phyloP scores from a whole-genome alignment of 768 basidiomycete species.

The Leucocoprinus sp. region DNA sequence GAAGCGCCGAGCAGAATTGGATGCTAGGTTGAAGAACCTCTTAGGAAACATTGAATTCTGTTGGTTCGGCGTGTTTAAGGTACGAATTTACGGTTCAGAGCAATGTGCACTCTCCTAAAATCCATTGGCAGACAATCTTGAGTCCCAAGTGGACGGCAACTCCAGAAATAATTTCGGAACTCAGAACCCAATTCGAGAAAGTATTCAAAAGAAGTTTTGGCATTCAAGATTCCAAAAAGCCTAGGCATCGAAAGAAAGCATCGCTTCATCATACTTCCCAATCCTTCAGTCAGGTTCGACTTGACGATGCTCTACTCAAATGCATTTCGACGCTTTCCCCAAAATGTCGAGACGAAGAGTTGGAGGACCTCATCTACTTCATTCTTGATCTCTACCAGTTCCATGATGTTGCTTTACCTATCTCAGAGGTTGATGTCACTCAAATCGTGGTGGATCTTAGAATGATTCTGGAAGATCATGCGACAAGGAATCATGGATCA shows the following conservation, averaged over 20 bases:
- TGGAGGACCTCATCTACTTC: slow-evolving; percentile 93
- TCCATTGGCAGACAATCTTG: slow-evolving; percentile 47
- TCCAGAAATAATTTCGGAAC: slow-evolving; percentile 38
- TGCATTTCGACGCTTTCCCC: slow-evolving; percentile 82
- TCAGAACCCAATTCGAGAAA: slow-evolving; percentile 65
- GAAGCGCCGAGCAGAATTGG: slow-evolving; percentile 70
- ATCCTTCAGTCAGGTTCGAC: slow-evolving; percentile 34
- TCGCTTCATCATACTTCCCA: slow-evolving; percentile 24
- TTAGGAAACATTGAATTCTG: slow-evolving; percentile 87
- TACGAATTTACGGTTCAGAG: slow-evolving; percentile 22
- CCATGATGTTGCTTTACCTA: slow-evolving; percentile 81
- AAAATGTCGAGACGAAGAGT: slow-evolving; percentile 82
- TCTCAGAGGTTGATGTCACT: slow-evolving; percentile 86
- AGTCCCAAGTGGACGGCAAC: slow-evolving; percentile 37
- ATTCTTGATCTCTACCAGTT: slow-evolving; percentile 91
- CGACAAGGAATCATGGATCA: slow-evolving; percentile 24
- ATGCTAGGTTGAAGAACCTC: slow-evolving; percentile 64
- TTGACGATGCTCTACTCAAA: slow-evolving; percentile 73
- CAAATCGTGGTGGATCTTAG: slow-evolving; percentile 86
- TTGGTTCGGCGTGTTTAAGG: slow-evolving; percentile 98
- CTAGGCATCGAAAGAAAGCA: slow-evolving; percentile 27
- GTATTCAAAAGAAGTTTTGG: slow-evolving; percentile 62
- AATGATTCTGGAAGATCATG: slow-evolving; percentile 64
- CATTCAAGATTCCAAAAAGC: slow-evolving; percentile 53
- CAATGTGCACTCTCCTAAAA: background rate